phyloP scores from a whole-genome alignment of 805 yeast genomes.

The Lachancea nothofagi region DNA sequence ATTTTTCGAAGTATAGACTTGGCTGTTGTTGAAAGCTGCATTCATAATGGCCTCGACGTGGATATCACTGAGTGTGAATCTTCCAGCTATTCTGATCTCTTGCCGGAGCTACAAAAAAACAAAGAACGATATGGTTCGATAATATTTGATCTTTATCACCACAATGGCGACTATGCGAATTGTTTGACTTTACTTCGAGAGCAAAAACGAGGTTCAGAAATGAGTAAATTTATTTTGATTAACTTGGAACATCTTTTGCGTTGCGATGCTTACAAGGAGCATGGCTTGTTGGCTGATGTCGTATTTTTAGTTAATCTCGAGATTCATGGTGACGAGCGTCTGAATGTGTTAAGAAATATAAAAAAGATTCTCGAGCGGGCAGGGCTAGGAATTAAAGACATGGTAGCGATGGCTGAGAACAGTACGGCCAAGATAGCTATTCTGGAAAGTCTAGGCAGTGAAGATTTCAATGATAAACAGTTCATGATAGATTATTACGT shows the following conservation, averaged over 20 bases:
- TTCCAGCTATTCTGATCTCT: constrained; percentile 13
- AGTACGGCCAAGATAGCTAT: constrained; percentile 20
- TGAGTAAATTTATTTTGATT: constrained; percentile 3
- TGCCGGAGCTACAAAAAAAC: constrained; percentile 12
- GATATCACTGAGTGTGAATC: constrained; percentile 17
- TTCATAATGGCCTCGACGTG: constrained; percentile 6
- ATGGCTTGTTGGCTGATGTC: constrained; percentile 14
- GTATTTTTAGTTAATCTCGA: constrained; percentile 11
- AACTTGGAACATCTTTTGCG: constrained; percentile 6
- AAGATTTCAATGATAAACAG: constrained; percentile 18
- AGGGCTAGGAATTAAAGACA: constrained; percentile 12
- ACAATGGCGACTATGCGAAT: not conserved
- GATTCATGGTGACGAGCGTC: not conserved
- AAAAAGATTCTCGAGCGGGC: constrained; percentile 12
- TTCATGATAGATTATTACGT: constrained; percentile 26
- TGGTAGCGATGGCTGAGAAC: constrained; percentile 16
- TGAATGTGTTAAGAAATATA: constrained; percentile 8
- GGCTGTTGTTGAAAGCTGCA: constrained; percentile 15
- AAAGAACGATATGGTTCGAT: not conserved
- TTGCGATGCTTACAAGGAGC: not conserved
- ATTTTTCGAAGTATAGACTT: constrained; percentile 25
- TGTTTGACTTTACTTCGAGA: constrained; percentile 5
- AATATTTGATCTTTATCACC: constrained; percentile 1
- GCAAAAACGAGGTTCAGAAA: not conserved
- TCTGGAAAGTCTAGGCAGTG: constrained; percentile 23